Evolutionary conservation across 768 basidiomycete genomes (phyloP).

Genomic region (Psilocybe tampanensis): DNA sequence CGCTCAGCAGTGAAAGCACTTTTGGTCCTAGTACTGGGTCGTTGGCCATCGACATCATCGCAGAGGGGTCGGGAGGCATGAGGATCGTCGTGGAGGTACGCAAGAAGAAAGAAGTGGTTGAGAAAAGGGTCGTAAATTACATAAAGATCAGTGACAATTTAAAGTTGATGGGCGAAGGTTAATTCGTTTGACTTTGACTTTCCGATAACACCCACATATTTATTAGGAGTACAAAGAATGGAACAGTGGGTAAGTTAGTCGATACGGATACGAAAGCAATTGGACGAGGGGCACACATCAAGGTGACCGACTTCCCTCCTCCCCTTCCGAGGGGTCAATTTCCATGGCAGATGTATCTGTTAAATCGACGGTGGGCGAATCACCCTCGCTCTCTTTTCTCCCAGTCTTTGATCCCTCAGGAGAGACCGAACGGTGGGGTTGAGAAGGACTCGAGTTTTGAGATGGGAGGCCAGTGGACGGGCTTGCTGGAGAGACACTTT

Average conservation of each 20-base stretch:
- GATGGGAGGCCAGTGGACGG: slow-evolving; percentile 19
- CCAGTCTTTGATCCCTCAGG: slow-evolving; percentile 3
- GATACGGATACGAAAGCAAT: not conserved
- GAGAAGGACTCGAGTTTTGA: slow-evolving; percentile 7
- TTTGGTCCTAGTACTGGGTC: slow-evolving; percentile 18
- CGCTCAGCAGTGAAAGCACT: slow-evolving; percentile 9
- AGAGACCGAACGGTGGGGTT: slow-evolving; percentile 10
- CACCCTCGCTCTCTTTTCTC: slow-evolving; percentile 9
- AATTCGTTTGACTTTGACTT: too few relatives aligned
- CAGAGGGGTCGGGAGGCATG: not conserved
- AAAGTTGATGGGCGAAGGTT: too few relatives aligned
- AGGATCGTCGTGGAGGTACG: not conserved
- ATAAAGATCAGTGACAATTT: not conserved
- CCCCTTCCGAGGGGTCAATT: slow-evolving; percentile 20
- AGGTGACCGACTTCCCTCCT: not conserved
- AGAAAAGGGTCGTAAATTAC: too few relatives aligned
- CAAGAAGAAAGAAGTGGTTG: too few relatives aligned
- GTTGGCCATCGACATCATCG: slow-evolving; percentile 4
- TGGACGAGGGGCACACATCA: not conserved
- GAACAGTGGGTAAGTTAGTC: not conserved
- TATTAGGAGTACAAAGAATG: slow-evolving; percentile 2
- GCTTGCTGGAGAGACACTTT: slow-evolving; percentile 16
- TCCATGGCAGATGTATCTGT: slow-evolving; percentile 33
- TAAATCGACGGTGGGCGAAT: slow-evolving; percentile 24
- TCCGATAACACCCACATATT: not conserved